These are phyloP conservation scores for Cercophora samala DNA, from an alignment of 495 filamentous ascomycete genomes.

Conservation along the genomic window DNA sequence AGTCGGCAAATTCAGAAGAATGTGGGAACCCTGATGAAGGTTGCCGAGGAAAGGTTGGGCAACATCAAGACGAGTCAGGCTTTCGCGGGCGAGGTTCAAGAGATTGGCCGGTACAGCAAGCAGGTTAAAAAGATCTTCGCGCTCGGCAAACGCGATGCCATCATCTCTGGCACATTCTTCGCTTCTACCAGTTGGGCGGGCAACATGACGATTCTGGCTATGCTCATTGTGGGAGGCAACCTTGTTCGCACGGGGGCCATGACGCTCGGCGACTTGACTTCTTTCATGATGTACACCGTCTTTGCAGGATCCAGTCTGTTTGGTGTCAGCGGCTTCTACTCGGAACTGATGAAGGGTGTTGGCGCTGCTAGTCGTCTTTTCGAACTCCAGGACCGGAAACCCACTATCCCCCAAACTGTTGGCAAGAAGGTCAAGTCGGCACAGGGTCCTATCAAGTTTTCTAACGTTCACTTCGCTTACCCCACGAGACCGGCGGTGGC, in stretches of 20 bases:
- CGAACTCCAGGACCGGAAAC: slow-evolving; percentile 89
- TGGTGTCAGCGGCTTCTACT: slow-evolving; percentile 92
- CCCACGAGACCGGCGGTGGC: slow-evolving; percentile 84
- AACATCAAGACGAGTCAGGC: slow-evolving; percentile 95
- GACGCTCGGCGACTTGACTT: slow-evolving; percentile 88
- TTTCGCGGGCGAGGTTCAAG: slow-evolving; percentile 87
- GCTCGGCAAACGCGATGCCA: slow-evolving; percentile 77
- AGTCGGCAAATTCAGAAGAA: slow-evolving; percentile 91
- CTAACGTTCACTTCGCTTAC: slow-evolving; percentile 82
- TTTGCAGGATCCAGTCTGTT: slow-evolving; percentile 91
- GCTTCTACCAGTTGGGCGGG: slow-evolving; percentile 82
- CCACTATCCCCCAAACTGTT: slow-evolving; percentile 78
- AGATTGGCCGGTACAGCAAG: slow-evolving; percentile 84
- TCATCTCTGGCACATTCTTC: slow-evolving; percentile 90
- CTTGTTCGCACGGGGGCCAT: slow-evolving; percentile 85
- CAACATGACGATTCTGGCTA: slow-evolving; percentile 91
- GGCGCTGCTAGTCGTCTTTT: slow-evolving; percentile 93
- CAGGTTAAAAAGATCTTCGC: slow-evolving; percentile 90
- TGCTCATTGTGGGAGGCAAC: slow-evolving; percentile 85
- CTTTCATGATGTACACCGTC: slow-evolving; percentile 96
- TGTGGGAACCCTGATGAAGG: slow-evolving; percentile 86
- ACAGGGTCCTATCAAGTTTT: slow-evolving; percentile 81
- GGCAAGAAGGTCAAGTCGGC: slow-evolving; percentile 75
- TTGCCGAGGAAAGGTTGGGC: slow-evolving; percentile 91
- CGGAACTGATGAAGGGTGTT: slow-evolving; percentile 97